phyloP scores from a whole-genome alignment of 2,329 filamentous ascomycete species.

The Exophiala phaeomuriformis region DNA sequence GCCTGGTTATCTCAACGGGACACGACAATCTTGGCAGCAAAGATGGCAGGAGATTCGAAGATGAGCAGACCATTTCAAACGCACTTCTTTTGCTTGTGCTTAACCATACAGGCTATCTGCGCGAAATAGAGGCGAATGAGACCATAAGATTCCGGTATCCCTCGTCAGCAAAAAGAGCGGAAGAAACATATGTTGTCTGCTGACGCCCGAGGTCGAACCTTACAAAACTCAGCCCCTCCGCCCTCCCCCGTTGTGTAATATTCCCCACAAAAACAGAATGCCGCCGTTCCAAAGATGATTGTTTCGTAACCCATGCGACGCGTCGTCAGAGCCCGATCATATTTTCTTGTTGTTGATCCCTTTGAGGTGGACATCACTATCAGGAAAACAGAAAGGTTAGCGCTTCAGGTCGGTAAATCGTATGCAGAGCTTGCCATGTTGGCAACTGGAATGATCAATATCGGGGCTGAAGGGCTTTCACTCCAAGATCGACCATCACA shows the following conservation, averaged over 20 bases:
- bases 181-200: background rate
- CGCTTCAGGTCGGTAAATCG: no score
- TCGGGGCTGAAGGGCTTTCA: no score
- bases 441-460: no score
- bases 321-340: conserved; percentile 2
- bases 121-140: background rate
- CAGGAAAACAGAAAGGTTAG: background rate
- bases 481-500: no score
- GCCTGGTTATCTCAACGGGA: no score
- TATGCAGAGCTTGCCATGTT: no score
- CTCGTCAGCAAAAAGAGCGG: background rate
- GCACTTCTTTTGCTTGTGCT: no score
- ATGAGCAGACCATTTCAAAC: no score
- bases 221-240: background rate
- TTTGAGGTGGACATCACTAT: conserved; percentile 63
- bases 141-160: background rate
- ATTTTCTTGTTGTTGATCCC: conserved; percentile 44
- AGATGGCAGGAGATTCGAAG: no score
- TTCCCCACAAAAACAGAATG: conserved; percentile 3
- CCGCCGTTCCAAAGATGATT: conserved; percentile 1
- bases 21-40: no score
- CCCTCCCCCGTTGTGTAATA: background rate
- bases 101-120: background rate
- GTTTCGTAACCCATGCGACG: background rate
- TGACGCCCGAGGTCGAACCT: background rate